Base-by-base conservation (phyloP, 805 yeast genomes). In the Lachancea fermentati region DNA sequence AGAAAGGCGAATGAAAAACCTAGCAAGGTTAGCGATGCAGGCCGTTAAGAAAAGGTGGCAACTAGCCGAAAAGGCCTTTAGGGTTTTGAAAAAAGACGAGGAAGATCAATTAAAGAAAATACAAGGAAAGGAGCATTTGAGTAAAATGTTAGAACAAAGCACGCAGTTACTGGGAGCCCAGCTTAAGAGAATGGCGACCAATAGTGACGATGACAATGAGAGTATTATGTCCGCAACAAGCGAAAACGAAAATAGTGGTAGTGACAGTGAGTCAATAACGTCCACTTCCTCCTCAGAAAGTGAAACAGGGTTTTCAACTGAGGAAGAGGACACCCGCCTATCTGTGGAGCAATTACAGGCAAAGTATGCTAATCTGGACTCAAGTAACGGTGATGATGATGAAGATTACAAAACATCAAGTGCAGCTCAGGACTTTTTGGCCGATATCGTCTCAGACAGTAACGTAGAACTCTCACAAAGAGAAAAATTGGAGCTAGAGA, bases 31-130 rank as follows among this genome's bases (percentile, higher is more conserved):
- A 36, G 84, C 94, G 0, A 83, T 85, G 1, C 81, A 77, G 51
- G 87, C 88, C 32, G 96, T 93, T 8, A 82, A 82, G 62, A 87
- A 81, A 58, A 79, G 93, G 54, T 93, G 99, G 99, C 67, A 72
- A 16, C 71, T 88, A 36, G 98, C 97, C 2, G 85, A 81, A 46
- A 87, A 85, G 58, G 94, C 86, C 1, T 70, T 85, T 44, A 59
- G 68, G 6, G 83, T 79, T 12, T 67, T 85, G 44, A 93, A 85
- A 55, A 80, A 81, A 34, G 78, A 81, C 45, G 86, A 84, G 49
- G 81, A 75, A 44, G 95, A 86, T 50, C 89, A 85, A 48, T 72
- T 82, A 51, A 82, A 87, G 56, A 76, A 85, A 39, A 75, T 76
- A 7, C 79, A 82, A 54, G 96, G 97, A 29, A 84, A 88, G 56